phyloP scores from a whole-genome alignment of 2,329 filamentous ascomycete genomes.

The Beauveria asiatica region DNA sequence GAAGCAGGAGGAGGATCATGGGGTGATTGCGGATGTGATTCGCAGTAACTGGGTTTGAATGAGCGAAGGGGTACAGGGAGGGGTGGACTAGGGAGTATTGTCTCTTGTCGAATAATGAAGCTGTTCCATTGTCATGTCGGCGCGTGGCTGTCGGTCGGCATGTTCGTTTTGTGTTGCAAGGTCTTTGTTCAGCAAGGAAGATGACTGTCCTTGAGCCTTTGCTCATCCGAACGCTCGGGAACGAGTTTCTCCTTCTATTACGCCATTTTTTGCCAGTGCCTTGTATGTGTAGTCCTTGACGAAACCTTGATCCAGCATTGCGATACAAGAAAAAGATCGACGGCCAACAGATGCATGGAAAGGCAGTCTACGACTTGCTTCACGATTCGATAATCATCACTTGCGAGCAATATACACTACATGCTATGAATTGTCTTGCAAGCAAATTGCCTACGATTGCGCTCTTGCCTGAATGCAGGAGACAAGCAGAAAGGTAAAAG shows the following conservation, averaged over 20 bases:
- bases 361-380: no score
- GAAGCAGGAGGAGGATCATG: slow-evolving; percentile 70
- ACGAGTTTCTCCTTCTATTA: no score
- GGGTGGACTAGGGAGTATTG: neutral
- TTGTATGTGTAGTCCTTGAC: no score
- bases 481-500: neutral
- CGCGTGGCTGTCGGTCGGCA: neutral
- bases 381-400: neutral
- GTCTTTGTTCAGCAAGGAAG: no score
- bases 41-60: slow-evolving; percentile 33
- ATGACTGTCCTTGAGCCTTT: no score
- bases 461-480: neutral
- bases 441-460: neutral
- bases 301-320: no score
- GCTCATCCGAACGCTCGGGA: no score
- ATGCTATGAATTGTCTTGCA: neutral
- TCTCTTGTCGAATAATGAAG: neutral
- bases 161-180: no score
- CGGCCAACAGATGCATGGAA: no score
- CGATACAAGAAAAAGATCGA: no score
- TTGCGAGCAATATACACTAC: neutral
- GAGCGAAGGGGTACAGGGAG: no score
- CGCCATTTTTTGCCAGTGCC: no score
- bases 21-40: slow-evolving; percentile 63
- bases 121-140: neutral